A percentile compares a stretch with the other conserved stretches of the same genome.
Evolutionary conservation across 2,329 filamentous ascomycete genomes (phyloP).

Genomic region (Monilinia polystroma): DNA sequence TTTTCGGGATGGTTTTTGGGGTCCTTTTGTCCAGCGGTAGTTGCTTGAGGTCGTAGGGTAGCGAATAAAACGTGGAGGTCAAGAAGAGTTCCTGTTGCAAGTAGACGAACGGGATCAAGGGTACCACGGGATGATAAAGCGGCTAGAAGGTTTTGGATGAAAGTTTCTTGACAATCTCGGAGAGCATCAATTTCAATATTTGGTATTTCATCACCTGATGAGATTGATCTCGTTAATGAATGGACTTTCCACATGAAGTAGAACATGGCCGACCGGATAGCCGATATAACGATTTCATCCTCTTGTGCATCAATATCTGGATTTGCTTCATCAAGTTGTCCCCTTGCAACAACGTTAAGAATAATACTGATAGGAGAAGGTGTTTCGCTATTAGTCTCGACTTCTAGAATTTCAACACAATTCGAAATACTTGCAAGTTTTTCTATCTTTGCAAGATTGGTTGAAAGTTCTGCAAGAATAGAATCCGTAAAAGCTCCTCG

Average conservation of each 20-base stretch:
- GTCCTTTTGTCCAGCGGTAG: slow-evolving; percentile 41
- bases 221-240: slow-evolving; percentile 55
- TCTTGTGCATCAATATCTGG: slow-evolving; percentile 74
- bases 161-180: slow-evolving; percentile 54
- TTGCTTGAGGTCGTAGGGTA: slow-evolving; percentile 57
- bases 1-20: slow-evolving; percentile 52
- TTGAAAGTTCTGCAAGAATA: slow-evolving; percentile 67
- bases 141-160: slow-evolving; percentile 63
- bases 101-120: slow-evolving; percentile 75
- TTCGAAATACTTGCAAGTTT: slow-evolving; percentile 79
- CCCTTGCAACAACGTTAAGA: slow-evolving; percentile 70
- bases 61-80: slow-evolving; percentile 81
- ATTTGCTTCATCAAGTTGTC: slow-evolving; percentile 63
- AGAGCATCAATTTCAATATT: slow-evolving; percentile 60
- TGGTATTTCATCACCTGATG: slow-evolving; percentile 54
- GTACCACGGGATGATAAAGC: slow-evolving; percentile 65
- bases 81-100: slow-evolving; percentile 72
- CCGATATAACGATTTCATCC: slow-evolving; percentile 72
- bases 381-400: slow-evolving; percentile 48
- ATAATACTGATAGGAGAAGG: slow-evolving; percentile 65
- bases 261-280: slow-evolving; percentile 74
- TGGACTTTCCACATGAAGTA: slow-evolving; percentile 95
- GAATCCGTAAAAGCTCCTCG: slow-evolving; percentile 67
- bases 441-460: slow-evolving; percentile 74
- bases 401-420: slow-evolving; percentile 72